Conservation (phyloP, 805 yeast species). For the Priceomyces castillae region DNA sequence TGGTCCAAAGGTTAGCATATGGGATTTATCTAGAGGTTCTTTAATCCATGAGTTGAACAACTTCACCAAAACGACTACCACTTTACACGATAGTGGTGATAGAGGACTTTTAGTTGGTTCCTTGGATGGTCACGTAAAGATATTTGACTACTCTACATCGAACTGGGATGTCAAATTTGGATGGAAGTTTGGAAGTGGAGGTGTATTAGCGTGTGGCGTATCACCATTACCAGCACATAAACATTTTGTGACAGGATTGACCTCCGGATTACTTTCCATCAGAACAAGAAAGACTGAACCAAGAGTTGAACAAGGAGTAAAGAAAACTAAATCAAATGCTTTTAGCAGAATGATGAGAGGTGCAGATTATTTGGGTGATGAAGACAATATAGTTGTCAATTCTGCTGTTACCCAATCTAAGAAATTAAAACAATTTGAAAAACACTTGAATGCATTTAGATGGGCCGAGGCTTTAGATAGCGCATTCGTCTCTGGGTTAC, state of each 20-base stretch:
- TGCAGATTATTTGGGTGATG: constrained; percentile 85
- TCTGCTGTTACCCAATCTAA: constrained; percentile 53
- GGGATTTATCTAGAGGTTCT: constrained; percentile 84
- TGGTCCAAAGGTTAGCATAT: constrained; percentile 78
- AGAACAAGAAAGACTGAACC: constrained; percentile 80
- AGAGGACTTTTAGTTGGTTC: constrained; percentile 90
- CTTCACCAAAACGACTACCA: constrained; percentile 92
- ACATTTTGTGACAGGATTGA: constrained; percentile 89
- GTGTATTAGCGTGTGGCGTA: constrained; percentile 84
- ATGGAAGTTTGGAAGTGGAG: constrained; percentile 90
- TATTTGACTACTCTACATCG: constrained; percentile 70
- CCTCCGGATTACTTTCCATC: constrained; percentile 84
- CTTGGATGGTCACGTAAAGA: constrained; percentile 95
- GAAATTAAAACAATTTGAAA: constrained; percentile 79
- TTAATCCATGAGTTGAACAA: constrained; percentile 73
- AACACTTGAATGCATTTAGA: constrained; percentile 77
- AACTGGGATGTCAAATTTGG: constrained; percentile 91
- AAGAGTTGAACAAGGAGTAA: constrained; percentile 49
- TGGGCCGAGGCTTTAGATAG: constrained; percentile 92
- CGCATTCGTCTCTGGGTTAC: constrained; percentile 76
- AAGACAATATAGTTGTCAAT: constrained; percentile 67
- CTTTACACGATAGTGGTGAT: constrained; percentile 69
- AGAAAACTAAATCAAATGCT: constrained; percentile 53
- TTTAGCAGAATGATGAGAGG: constrained; percentile 87
- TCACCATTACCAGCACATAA: constrained; percentile 70